A percentile compares a stretch with the other conserved stretches of the same genome.
These are phyloP conservation scores for Circinella umbellata DNA, from an alignment of 371 early-diverging fungal species.

Conservation along the genomic window DNA sequence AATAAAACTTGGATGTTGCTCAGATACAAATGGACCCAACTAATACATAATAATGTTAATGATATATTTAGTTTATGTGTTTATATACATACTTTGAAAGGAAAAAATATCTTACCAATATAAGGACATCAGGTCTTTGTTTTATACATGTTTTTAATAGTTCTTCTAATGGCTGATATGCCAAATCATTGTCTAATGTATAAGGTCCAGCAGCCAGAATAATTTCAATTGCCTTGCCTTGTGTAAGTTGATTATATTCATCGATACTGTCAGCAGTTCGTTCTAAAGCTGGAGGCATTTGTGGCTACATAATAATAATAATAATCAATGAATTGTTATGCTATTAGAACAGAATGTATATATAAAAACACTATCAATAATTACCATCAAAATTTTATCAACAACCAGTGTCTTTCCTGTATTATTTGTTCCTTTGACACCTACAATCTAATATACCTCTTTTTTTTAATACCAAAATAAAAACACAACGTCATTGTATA, in stretches of 20 bases:
- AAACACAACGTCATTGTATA: too few relatives aligned
- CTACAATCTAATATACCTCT: conserved; percentile 32
- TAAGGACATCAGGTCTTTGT: conserved; percentile 77
- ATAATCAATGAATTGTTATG: not conserved
- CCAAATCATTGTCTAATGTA: conserved; percentile 74
- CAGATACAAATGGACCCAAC: conserved; percentile 24
- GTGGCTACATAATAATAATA: conserved; percentile 30
- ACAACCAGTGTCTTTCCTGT: conserved; percentile 28
- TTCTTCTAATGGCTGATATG: conserved; percentile 80
- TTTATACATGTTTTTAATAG: conserved; percentile 60
- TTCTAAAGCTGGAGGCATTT: conserved; percentile 26
- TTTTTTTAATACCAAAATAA: too few relatives aligned
- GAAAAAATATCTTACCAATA: conserved; percentile 56
- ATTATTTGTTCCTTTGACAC: conserved; percentile 48
- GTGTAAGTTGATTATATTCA: not conserved
- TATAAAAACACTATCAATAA: not conserved
- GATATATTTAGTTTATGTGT: not conserved
- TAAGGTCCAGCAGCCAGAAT: conserved; percentile 86
- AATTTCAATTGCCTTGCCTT: conserved; percentile 62
- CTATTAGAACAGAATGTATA: too few relatives aligned
- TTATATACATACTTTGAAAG: not conserved
- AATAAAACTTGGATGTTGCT: conserved; percentile 34
- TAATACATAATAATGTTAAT: conserved; percentile 1
- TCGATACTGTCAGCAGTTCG: conserved; percentile 1
- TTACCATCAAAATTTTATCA: conserved; percentile 24